These are phyloP conservation scores for Vanderwaltozyma polyspora DNA, from an alignment of 805 yeast species.

Conservation along the genomic window DNA sequence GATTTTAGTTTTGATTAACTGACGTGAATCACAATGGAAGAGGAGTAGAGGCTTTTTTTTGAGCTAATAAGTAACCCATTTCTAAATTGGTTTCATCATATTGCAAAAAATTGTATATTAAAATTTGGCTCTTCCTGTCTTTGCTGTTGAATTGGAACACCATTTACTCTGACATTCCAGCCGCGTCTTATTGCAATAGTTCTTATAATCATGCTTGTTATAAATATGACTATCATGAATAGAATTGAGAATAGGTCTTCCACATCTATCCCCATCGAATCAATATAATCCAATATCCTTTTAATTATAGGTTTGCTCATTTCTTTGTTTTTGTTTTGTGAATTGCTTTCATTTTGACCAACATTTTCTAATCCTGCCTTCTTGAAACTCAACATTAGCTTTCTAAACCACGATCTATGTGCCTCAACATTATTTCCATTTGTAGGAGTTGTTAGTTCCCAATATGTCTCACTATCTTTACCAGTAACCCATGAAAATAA, in stretches of 20 bases:
- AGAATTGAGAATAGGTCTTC: constrained; percentile 16
- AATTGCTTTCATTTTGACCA: constrained; percentile 2
- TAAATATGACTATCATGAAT: constrained; percentile 11
- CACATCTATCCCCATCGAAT: constrained; percentile 9
- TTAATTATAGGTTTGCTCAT: constrained; percentile 1
- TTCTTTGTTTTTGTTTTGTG: neutral
- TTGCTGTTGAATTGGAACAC: constrained; percentile 5
- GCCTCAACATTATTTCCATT: constrained; percentile 6
- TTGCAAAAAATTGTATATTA: constrained; percentile 21
- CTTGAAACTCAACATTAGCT: constrained; percentile 8
- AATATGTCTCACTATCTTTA: constrained; percentile 14
- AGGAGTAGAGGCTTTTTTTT: too few relatives aligned
- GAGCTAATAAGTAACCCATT: too few relatives aligned
- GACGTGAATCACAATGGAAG: too few relatives aligned
- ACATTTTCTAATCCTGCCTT: constrained; percentile 9
- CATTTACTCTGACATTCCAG: constrained; percentile 21
- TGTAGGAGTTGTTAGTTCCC: constrained; percentile 2
- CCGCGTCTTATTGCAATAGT: constrained; percentile 15
- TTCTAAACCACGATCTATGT: constrained; percentile 6
- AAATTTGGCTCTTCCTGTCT: constrained; percentile 9
- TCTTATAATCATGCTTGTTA: constrained; percentile 12
- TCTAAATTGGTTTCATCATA: too few relatives aligned
- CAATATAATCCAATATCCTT: constrained; percentile 1
- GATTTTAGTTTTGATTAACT: too few relatives aligned
- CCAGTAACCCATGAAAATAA: constrained; percentile 29